Percentiles rank a stretch among this genome's conserved stretches.
phyloP scores from a whole-genome alignment of 2,329 filamentous ascomycete genomes.

The Beauveria medogensis region DNA sequence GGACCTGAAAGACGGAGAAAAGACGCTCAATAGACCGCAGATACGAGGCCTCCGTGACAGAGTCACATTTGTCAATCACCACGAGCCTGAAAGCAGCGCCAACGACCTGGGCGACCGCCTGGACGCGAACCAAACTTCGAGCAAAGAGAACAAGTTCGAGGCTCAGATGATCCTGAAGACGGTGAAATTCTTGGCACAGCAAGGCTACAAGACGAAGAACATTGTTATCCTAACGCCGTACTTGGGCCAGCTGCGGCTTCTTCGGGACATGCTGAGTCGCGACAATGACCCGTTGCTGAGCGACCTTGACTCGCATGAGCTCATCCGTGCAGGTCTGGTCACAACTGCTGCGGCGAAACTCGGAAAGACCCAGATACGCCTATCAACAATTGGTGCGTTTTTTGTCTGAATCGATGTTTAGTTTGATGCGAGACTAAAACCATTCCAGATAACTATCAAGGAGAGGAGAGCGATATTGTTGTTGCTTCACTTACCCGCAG shows the following conservation, averaged over 20 bases:
- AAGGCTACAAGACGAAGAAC: constrained; percentile 58
- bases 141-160: constrained; percentile 56
- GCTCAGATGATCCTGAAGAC: constrained; percentile 56
- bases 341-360: constrained; percentile 40
- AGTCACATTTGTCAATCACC: constrained; percentile 61
- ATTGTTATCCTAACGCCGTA: constrained; percentile 67
- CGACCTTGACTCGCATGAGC: constrained; percentile 57
- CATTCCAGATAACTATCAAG: constrained; percentile 63
- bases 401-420: not conserved
- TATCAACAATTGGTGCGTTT: constrained; percentile 61
- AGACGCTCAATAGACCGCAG: constrained; percentile 36
- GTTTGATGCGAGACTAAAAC: not conserved
- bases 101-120: constrained; percentile 36
- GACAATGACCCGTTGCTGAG: constrained; percentile 59
- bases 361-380: constrained; percentile 42
- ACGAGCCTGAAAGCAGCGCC: constrained; percentile 41
- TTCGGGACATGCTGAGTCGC: constrained; percentile 43
- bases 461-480: constrained; percentile 70
- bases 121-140: constrained; percentile 41
- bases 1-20: constrained; percentile 45
- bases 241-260: constrained; percentile 55
- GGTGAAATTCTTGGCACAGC: constrained; percentile 60
- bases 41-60: constrained; percentile 51
- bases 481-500: constrained; percentile 60
- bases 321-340: constrained; percentile 52